Base-by-base conservation (phyloP, 257 asterid genomes). In the Solanum ossicruentum region DNA sequence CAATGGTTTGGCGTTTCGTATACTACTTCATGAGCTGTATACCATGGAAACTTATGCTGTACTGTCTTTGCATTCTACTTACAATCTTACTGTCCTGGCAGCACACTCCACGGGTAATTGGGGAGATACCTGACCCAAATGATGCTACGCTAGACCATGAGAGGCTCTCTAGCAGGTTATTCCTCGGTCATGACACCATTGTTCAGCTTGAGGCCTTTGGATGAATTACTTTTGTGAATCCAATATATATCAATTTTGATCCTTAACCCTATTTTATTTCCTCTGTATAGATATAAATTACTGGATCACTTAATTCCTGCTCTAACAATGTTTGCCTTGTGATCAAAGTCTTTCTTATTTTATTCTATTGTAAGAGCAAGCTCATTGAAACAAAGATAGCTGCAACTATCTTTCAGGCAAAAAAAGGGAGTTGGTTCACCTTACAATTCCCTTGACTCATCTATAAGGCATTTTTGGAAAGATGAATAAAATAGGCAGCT, bases 31-130 rank as follows among this genome's bases (percentile, higher is more conserved):
- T 54, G 71, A 12, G 32, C 56, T 54, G 8, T 55, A 66, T 28
- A 41, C 39, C 47, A 26, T 84, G 28, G 55, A 36, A 45, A 58
- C 83, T 77, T 66, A 66, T 56, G 58, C 16, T 75, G 70, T 45
- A 54, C 83, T 72, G 41, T 66, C 45, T 70, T 49, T 45, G 83
- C 82, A 23, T 8, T 49, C 82, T 26, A 49, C 90, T 92, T 65
- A 89, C 85, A 43, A 41, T 80, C 57, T 92, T 41, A 83, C 88
- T 82, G 45, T 84, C 66, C 88, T 89, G 88, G 88, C 99, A 96
- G 98, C 99, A 96, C 92, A 93, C 95, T 28, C 99, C 98, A 79
- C 93, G 98, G 83, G 93, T 96, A 77, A 93, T 91, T 87, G 88
- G 86, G 79, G 89, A 81, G 87, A 93, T 96, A 92, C 98, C 98